Base-by-base conservation (phyloP, 495 filamentous ascomycete genomes). In the Lentithecium fluviatile region DNA sequence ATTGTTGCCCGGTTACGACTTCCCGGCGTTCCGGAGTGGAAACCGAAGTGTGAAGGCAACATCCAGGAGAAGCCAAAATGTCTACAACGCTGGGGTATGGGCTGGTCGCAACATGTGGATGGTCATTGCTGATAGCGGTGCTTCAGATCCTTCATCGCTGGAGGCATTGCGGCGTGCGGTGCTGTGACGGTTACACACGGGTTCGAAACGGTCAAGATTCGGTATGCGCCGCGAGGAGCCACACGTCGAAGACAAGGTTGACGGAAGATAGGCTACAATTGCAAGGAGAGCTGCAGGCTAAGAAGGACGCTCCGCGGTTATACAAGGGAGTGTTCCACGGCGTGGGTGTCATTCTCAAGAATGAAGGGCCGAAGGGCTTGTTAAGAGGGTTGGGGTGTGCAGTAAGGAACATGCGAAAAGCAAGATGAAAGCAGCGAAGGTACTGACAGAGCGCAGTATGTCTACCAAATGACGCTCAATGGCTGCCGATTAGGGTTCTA, bases 161-260 rank as follows among this genome's bases (percentile, higher is more conserved):
- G 94, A 72, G 94, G 94, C 61, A 88, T 97, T 71, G 94, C 94
- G 65, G 94, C 95, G 52, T 96, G 91, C 76, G 94, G 94, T 64
- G 94, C 94, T 52, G 95, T 99, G 51, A 97, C 94, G 3, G 93
- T 95, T 46, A 99, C 94, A 38, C 94, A 99, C 74, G 90, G 91
- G 60, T 97, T 97, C 78, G 94, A 99, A 76, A 97, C 94, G 6
- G 91, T 97, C 58, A 99, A 99, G 84, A 99, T 97, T 72, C 89
- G 93, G 88, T 93, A 70, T 53, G 77, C 53, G 11, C 13, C 36
- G 26, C 12, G 19, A n/a, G 11, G 17, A 37, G 1, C 32, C 15
- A n/a, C 36, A 56, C 29, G 26, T 19, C 13, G n/a, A 25, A 24
- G 52, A 57, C 20, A 42, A 13, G 38, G 29, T 57, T 60, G 34